phyloP scores from a whole-genome alignment of 306 rosid genomes.

The Citrullus mucosospermus region DNA sequence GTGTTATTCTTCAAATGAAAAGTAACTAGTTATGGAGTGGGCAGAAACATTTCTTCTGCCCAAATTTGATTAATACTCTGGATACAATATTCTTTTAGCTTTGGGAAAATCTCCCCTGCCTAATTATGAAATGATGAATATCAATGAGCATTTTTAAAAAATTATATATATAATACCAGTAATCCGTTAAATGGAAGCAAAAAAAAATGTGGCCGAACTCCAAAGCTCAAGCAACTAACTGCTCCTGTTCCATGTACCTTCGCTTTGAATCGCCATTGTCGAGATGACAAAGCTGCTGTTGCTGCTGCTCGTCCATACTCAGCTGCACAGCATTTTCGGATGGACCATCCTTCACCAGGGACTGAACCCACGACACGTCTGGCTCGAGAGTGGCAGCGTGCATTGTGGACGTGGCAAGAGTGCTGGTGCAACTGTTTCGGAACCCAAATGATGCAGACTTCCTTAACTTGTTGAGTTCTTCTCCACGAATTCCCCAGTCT shows the following conservation, averaged over 20 bases:
- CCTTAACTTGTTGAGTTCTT: conserved; percentile 49
- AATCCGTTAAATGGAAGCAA: neutral
- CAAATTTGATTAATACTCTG: neutral
- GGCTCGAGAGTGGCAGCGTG: conserved; percentile 27
- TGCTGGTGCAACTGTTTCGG: conserved; percentile 28
- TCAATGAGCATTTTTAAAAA: neutral
- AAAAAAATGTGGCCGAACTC: neutral
- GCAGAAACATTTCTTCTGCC: conserved; percentile 14
- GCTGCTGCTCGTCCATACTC: conserved; percentile 27
- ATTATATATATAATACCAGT: neutral
- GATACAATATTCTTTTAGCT: neutral
- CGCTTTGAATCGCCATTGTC: conserved; percentile 37
- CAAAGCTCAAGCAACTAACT: conserved; percentile 34
- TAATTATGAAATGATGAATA: neutral
- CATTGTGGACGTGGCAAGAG: conserved; percentile 7
- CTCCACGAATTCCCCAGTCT: conserved; percentile 54
- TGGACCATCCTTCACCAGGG: conserved; percentile 50
- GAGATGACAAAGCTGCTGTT: conserved; percentile 31
- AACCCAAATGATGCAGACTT: conserved; percentile 65
- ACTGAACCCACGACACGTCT: conserved; percentile 67
- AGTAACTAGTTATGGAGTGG: neutral
- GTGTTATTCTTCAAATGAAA: neutral
- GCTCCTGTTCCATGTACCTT: conserved; percentile 61
- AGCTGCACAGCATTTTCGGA: conserved; percentile 17
- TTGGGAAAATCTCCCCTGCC: neutral